Evolutionary conservation across 768 basidiomycete genomes (phyloP).

Genomic region (Boletus tylopilopsis): DNA sequence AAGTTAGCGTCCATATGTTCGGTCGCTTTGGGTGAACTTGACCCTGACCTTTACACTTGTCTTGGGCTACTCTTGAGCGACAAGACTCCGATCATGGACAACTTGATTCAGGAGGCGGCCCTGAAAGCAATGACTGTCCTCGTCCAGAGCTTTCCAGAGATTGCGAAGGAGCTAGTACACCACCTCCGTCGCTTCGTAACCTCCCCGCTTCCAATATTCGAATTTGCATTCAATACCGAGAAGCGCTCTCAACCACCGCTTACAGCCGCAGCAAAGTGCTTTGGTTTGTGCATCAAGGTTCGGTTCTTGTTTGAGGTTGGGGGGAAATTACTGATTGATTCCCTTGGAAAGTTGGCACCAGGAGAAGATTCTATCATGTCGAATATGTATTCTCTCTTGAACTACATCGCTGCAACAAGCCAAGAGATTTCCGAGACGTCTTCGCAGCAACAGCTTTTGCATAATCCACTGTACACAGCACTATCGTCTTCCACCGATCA

Average conservation of each 20-base stretch:
- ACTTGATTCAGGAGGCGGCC: constrained; percentile 85
- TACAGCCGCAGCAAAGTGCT: constrained; percentile 82
- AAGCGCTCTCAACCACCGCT: constrained; percentile 74
- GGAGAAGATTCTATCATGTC: constrained; percentile 91
- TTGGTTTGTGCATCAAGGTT: constrained; percentile 87
- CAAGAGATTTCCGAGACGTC: constrained; percentile 65
- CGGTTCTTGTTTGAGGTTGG: not conserved
- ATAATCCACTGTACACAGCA: constrained; percentile 38
- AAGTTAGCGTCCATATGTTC: constrained; percentile 85
- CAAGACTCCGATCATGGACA: constrained; percentile 76
- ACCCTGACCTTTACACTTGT: constrained; percentile 63
- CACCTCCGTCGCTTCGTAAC: constrained; percentile 87
- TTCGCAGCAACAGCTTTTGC: constrained; percentile 40
- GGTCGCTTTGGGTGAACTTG: constrained; percentile 63
- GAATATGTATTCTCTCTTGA: constrained; percentile 94
- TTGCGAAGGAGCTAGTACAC: constrained; percentile 67
- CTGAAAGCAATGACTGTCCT: constrained; percentile 81
- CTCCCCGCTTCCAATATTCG: constrained; percentile 83
- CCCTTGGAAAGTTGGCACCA: constrained; percentile 58
- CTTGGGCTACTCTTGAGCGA: constrained; percentile 76
- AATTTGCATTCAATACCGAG: constrained; percentile 75
- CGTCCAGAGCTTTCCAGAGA: constrained; percentile 82
- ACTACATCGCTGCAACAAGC: constrained; percentile 83
- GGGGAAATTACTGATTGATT: constrained; percentile 1
- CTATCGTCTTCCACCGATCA: constrained; percentile 39